These are phyloP conservation scores for Colletotrichum euphorbiae DNA, from an alignment of 2,329 filamentous ascomycete species.

Conservation along the genomic window DNA sequence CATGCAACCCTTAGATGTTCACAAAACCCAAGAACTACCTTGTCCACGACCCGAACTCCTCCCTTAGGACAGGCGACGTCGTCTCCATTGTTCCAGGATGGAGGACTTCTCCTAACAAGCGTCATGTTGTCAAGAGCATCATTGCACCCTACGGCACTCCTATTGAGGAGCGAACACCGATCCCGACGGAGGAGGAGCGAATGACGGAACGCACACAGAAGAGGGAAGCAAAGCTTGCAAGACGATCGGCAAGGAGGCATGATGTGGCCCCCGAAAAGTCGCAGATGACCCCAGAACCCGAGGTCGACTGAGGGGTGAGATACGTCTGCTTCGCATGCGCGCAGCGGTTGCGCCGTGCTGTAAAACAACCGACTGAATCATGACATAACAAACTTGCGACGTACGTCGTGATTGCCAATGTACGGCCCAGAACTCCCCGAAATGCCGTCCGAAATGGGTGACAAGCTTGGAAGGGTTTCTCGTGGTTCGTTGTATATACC, in stretches of 20 bases:
- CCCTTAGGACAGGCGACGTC: conserved; percentile 79
- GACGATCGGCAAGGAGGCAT: conserved; percentile 54
- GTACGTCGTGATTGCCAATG: no score
- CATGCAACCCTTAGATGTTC: conserved; percentile 64
- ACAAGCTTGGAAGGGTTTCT: not conserved
- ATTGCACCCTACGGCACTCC: conserved; percentile 75
- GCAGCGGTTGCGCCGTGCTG: not conserved
- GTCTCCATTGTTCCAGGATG: conserved; percentile 76
- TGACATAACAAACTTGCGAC: not conserved
- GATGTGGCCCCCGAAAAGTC: conserved; percentile 1
- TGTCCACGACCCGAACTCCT: conserved; percentile 82
- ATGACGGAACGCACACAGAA: conserved; percentile 65
- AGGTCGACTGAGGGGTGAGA: conserved; percentile 1
- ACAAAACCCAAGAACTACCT: conserved; percentile 73
- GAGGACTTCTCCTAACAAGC: conserved; percentile 74
- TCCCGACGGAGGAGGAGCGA: conserved; percentile 74
- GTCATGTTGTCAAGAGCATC: conserved; percentile 80
- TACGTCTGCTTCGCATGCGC: not conserved
- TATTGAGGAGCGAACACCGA: conserved; percentile 71
- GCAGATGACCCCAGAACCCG: not conserved
- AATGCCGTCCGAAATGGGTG: no score
- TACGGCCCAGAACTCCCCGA: no score
- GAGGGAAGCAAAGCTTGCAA: conserved; percentile 67
- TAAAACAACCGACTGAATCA: conserved; percentile 6
- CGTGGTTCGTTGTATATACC: not conserved